Base-by-base conservation (phyloP, 495 filamentous ascomycete species). In the Xylaria sp. region DNA sequence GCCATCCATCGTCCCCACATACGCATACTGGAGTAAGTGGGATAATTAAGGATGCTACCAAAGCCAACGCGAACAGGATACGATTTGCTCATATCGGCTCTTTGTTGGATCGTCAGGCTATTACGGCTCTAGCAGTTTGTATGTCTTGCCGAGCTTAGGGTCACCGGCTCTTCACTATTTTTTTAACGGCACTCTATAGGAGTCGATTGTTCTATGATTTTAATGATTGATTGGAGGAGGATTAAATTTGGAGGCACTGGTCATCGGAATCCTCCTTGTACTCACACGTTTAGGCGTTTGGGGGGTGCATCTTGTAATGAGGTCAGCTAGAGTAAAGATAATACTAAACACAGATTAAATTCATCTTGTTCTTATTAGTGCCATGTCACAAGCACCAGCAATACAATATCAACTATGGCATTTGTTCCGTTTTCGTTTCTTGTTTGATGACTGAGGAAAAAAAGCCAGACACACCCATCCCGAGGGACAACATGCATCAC, bases 171-270 rank as follows among this genome's bases (percentile, higher is more conserved):
- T 55, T 55, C 5, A 17, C 14, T 55, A 31, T 15, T 15, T 7
- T 17, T 0, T 2, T 55, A 31, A 31, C 26, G 26, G 12, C 26
- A 31, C 26, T 7, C 3, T 4, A 4, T 61, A 15, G 37, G 59
- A 21, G 12, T 43, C 5, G 14, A 17, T 37, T 41, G 29, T 21
- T 35, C 9, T 29, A 26, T 29, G 37, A 41, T 15, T 61, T 41
- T 43, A 61, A 40, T 61, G 35, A 61, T 43, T 61, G 35, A 61
- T 43, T 40, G 37, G 37, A 43, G 21, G 21, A n/a, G 59, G 35
- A 37, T 3, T 37, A 37, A 37, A 59, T 37, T 37, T 59, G 1
- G 55, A 7, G 55, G 55, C 11, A 14, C 29, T 12, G 4, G 31
- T 37, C 37, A 59, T 21, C 17, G 11, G 33, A 37, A 37, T 15